A percentile compares a stretch with the other conserved stretches of the same genome.
Conservation (phyloP, 1,284 basidiomycete species). For the Vanrija pseudolonga region DNA sequence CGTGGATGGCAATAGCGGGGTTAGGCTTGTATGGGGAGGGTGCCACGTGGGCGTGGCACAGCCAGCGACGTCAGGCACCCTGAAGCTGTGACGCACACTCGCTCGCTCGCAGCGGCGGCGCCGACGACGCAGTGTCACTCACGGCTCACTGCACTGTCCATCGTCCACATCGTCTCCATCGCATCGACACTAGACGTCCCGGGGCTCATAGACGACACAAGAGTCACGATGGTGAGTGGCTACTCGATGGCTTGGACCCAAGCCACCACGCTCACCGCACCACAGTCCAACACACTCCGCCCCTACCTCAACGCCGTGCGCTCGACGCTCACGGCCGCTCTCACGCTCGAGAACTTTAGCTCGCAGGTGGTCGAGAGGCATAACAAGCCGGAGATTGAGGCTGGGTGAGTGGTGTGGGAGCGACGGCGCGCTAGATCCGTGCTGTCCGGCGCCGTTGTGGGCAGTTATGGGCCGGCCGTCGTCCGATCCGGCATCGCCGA, state of each 20-base stretch:
- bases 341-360: conserved; percentile 95
- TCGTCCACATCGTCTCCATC: not conserved
- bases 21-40: too few relatives aligned
- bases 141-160: not conserved
- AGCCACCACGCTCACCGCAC: not conserved
- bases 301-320: conserved; percentile 96
- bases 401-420: conserved; percentile 56
- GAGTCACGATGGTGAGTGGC: too few relatives aligned
- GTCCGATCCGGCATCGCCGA: too few relatives aligned
- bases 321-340: conserved; percentile 91
- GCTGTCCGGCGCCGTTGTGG: too few relatives aligned
- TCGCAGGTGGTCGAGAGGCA: conserved; percentile 96
- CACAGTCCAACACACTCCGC: conserved; percentile 65
- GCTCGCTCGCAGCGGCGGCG: not conserved
- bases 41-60: too few relatives aligned
- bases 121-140: not conserved
- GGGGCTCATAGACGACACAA: too few relatives aligned
- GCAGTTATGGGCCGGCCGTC: too few relatives aligned
- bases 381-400: conserved; percentile 93
- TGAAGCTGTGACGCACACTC: not conserved
- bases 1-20: too few relatives aligned
- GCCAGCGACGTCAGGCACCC: too few relatives aligned
- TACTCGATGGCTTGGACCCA: too few relatives aligned
- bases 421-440: not conserved
- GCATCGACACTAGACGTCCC: not conserved